phyloP scores from a whole-genome alignment of 2,329 filamentous ascomycete genomes.

The Pyricularia grisea region DNA sequence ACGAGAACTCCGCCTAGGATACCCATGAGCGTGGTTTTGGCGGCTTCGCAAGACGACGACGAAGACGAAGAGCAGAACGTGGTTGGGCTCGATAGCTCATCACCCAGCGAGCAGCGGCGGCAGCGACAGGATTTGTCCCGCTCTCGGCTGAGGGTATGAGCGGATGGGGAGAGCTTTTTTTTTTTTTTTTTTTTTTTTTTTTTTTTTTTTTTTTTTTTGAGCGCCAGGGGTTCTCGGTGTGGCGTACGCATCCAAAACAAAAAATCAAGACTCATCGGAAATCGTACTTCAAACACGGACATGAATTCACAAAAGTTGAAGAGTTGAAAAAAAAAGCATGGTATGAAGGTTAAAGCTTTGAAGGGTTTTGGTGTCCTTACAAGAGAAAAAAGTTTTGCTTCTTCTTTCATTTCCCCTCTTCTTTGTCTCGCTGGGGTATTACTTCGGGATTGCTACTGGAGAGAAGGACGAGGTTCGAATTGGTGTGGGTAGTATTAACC shows the following conservation, averaged over 20 bases:
- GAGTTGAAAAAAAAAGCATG: background rate
- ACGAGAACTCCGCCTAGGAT: background rate
- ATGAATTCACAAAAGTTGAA: background rate
- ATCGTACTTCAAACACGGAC: background rate
- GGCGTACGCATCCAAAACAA: too few relatives aligned
- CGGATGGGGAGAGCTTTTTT: too few relatives aligned
- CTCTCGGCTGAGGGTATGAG: background rate
- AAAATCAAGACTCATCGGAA: too few relatives aligned
- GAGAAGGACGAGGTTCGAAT: background rate
- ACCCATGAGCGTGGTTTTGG: background rate
- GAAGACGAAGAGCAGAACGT: background rate
- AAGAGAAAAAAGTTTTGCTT: background rate
- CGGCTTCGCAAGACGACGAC: background rate
- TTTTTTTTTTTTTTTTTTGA: too few relatives aligned
- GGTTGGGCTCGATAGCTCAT: background rate
- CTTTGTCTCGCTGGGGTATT: background rate
- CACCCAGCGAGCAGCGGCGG: slow-evolving; percentile 4
- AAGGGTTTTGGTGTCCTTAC: background rate
- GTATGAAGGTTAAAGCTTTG: background rate
- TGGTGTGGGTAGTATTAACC: background rate
- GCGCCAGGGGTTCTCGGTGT: too few relatives aligned
- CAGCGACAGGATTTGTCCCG: background rate
- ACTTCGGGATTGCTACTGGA: background rate
- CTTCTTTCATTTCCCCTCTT: background rate
- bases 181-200: too few relatives aligned